Evolutionary conservation across 2,329 filamentous ascomycete genomes (phyloP).

Genomic region (Calonectria montana): DNA sequence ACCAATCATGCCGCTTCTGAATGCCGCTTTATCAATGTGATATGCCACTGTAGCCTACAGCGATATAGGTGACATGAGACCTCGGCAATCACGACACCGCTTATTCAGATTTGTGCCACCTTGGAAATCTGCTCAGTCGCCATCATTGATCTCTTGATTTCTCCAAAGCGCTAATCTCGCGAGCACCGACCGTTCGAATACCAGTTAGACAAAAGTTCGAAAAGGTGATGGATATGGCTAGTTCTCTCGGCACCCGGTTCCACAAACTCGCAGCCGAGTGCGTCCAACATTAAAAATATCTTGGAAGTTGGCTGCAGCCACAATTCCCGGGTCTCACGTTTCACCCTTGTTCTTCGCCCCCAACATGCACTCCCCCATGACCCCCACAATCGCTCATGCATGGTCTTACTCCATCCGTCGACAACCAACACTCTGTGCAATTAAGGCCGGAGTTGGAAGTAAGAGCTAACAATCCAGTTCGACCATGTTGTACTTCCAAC

Average conservation of each 20-base stretch:
- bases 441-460: background rate
- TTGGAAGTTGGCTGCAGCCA: background rate
- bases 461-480: background rate
- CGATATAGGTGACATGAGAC: background rate
- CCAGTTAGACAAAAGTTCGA: background rate
- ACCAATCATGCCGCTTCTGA: background rate
- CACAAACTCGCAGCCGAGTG: background rate
- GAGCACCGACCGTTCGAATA: background rate
- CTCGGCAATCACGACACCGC: background rate
- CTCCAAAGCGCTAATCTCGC: background rate
- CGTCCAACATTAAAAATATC: background rate
- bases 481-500: too few species aligned
- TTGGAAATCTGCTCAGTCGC: background rate
- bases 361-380: background rate
- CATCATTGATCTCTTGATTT: background rate
- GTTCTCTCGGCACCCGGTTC: background rate
- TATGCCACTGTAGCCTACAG: background rate
- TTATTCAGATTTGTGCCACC: background rate
- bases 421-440: background rate
- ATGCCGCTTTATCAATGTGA: background rate
- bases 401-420: background rate
- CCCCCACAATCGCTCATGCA: background rate
- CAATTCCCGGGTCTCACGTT: background rate
- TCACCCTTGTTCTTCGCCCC: background rate
- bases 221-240: background rate